Evolutionary conservation across 305 asterid species (phyloP), one percentile per base, ranked within the genome.

Genomic region (Lippia alba): DNA sequence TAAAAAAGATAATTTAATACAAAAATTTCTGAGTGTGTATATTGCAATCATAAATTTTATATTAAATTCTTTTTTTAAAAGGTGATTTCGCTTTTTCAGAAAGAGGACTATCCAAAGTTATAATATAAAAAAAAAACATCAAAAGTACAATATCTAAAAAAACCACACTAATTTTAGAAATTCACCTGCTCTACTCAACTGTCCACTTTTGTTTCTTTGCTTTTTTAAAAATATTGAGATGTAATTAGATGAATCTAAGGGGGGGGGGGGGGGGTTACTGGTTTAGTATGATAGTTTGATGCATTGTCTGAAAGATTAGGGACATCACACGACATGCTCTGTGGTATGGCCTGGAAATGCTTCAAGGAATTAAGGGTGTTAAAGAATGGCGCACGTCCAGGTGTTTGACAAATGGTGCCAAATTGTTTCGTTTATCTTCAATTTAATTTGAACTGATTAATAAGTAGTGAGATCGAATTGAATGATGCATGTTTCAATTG

Each of bases 281-380:
- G 12, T 53, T 39, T 59, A 59, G 54, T 39, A 16, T 53, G 48
- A 24, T 36, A 24, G 40, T 67, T n/a, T 34, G 57, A 64, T 65
- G 74, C 14, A 30, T 8, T 12, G 79, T 66, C 76, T 56, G 36
- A 24, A 18, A 17, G 33, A 39, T 16, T 41, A 64, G 70, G 54
- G 71, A 72, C 78, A 79, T 18, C 12, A 64, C 78, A 75, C 78
- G 64, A 60, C 71, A 40, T 11, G 10, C 30, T 24, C 30, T 24
- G 30, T 24, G 30, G 41, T 1, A 54, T 56, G 41, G 32, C 36
- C 69, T 33, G 41, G n/a, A 70, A 70, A 48, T 68, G 66, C 57
- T 33, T 61, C 70, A 8, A 8, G 48, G 40, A 69, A 63, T 49
- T 63, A 15, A 67, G 46, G 58, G 17, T 75, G 15, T 8, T 5